These are phyloP conservation scores for Acanthamoeba royreba DNA, from an alignment of 208 protist species.

Conservation along the genomic window DNA sequence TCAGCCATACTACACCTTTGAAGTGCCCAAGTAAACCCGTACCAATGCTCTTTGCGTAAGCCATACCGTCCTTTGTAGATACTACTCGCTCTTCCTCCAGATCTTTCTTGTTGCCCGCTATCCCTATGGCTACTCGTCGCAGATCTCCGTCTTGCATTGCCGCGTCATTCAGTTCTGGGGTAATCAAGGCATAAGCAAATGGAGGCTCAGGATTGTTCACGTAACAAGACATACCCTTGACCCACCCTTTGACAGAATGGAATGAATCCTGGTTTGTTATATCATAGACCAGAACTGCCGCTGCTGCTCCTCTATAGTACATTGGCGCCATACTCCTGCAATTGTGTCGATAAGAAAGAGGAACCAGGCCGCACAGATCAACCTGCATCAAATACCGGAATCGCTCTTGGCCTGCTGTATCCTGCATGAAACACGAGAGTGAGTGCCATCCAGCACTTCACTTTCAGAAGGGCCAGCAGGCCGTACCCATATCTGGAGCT, in stretches of 20 bases:
- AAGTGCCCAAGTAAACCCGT: neutral
- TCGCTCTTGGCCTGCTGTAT: slow-evolving; percentile 27
- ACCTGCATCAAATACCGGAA: neutral
- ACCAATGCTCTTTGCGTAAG: slow-evolving; percentile 47
- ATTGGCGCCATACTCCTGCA: slow-evolving; percentile 65
- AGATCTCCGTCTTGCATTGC: neutral
- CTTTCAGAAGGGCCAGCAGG: neutral
- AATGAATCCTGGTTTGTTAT: slow-evolving; percentile 48
- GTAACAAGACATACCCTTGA: neutral
- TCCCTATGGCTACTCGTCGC: neutral
- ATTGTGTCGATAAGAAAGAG: too few relatives aligned
- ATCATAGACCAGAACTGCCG: slow-evolving; percentile 70
- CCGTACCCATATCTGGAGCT: neutral
- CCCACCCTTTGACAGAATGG: slow-evolving; percentile 68
- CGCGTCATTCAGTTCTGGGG: slow-evolving; percentile 7
- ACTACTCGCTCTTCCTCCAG: slow-evolving; percentile 42
- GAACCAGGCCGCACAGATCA: neutral
- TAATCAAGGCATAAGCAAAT: neutral
- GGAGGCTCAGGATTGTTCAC: too few relatives aligned
- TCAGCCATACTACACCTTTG: too few relatives aligned
- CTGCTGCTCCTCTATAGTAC: slow-evolving; percentile 71
- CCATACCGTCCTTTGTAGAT: neutral
- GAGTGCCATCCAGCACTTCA: neutral
- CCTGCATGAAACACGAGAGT: neutral
- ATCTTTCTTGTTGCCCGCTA: slow-evolving; percentile 49